A percentile compares a stretch with the other conserved stretches of the same genome.
phyloP scores from a whole-genome alignment of 306 rosid species.

The Bauhinia variegata region DNA sequence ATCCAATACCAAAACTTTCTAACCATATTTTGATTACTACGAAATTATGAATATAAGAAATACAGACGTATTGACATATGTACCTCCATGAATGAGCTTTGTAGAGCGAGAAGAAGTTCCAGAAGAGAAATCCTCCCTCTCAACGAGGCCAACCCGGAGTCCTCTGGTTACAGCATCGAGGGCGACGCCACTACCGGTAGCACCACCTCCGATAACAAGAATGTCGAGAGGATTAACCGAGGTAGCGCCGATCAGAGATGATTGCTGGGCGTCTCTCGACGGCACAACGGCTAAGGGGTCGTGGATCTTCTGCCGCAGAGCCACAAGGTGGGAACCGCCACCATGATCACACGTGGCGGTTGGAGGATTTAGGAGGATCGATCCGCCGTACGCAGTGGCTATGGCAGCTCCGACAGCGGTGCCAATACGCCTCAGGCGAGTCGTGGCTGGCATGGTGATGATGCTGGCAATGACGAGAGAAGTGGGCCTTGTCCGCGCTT shows the following conservation, averaged over 20 bases:
- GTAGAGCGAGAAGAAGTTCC: constrained; percentile 99
- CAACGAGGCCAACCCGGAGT: constrained; percentile 92
- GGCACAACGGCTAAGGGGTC: constrained; percentile 64
- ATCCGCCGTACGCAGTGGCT: constrained; percentile 62
- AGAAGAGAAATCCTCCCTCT: constrained; percentile 90
- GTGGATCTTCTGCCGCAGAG: constrained; percentile 57
- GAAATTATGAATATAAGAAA: not conserved
- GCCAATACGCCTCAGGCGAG: constrained; percentile 60
- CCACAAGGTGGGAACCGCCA: constrained; percentile 38
- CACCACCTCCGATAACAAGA: constrained; percentile 95
- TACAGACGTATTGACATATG: not conserved
- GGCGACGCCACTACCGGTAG: constrained; percentile 86
- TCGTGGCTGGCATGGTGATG: constrained; percentile 48
- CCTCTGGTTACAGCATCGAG: constrained; percentile 91
- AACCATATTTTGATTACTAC: not conserved
- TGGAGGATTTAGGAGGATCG: constrained; percentile 53
- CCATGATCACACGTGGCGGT: constrained; percentile 58
- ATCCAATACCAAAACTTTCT: not conserved
- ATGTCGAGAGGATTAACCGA: constrained; percentile 77
- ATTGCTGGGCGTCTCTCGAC: constrained; percentile 63
- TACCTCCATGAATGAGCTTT: constrained; percentile 98
- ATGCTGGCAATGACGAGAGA: not conserved
- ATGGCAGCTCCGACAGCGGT: constrained; percentile 49
- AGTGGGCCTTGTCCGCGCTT: not conserved
- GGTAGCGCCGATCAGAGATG: constrained; percentile 63